These are phyloP conservation scores for Ustilago sp. DNA, from an alignment of 1,284 basidiomycete genomes.

Conservation along the genomic window DNA sequence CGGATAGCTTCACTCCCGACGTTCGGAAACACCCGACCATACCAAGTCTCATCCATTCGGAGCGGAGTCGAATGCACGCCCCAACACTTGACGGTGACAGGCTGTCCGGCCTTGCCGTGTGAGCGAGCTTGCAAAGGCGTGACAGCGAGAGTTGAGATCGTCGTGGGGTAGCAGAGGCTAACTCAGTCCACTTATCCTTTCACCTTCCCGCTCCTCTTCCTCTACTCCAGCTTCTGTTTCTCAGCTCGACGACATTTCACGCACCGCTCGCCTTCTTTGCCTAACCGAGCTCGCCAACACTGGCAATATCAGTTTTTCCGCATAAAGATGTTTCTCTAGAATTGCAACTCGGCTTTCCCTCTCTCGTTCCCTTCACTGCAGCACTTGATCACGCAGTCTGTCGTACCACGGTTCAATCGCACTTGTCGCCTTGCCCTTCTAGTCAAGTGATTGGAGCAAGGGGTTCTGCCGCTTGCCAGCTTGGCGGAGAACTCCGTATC, in stretches of 20 bases:
- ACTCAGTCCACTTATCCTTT: not conserved
- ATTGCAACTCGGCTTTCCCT: not conserved
- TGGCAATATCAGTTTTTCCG: slow-evolving; percentile 14
- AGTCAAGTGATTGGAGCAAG: no score
- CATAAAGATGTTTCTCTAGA: slow-evolving; percentile 9
- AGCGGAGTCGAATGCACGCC: not conserved
- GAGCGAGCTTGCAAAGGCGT: not conserved
- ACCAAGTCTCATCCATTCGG: not conserved
- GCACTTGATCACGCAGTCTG: not conserved
- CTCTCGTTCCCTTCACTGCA: not conserved
- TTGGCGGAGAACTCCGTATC: not conserved
- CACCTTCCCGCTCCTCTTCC: not conserved
- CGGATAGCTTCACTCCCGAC: not conserved
- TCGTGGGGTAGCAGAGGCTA: slow-evolving; percentile 11
- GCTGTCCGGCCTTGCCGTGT: not conserved
- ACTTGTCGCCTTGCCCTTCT: not conserved
- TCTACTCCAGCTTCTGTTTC: not conserved
- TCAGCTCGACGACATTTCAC: slow-evolving; percentile 4
- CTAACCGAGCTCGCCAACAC: slow-evolving; percentile 12
- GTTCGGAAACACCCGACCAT: not conserved
- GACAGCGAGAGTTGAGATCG: slow-evolving; percentile 21
- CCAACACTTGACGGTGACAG: not conserved
- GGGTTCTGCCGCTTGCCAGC: not conserved
- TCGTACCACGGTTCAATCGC: not conserved
- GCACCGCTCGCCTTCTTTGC: slow-evolving; percentile 1